phyloP scores from a whole-genome alignment of 169 alveolate species.

The Plasmodium relictum region DNA sequence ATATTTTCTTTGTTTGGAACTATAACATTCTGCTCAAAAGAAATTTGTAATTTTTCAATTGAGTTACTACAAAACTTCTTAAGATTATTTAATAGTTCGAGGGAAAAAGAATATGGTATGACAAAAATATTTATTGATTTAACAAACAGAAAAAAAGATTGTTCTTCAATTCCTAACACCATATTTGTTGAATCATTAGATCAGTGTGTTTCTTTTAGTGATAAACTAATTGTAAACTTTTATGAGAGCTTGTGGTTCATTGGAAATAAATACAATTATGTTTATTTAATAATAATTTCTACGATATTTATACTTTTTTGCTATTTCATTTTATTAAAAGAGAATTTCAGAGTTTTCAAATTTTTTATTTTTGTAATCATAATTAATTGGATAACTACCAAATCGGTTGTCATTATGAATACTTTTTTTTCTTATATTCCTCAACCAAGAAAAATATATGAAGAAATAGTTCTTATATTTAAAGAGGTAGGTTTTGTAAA shows the following conservation, averaged over 20 bases:
- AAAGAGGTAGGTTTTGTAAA: constrained; percentile 50
- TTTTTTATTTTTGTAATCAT: constrained; percentile 71
- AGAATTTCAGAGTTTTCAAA: constrained; percentile 51
- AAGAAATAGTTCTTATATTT: constrained; percentile 34
- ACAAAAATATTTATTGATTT: constrained; percentile 64
- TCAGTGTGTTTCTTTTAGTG: constrained; percentile 35
- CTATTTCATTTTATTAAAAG: constrained; percentile 38
- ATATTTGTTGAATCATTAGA: constrained; percentile 28
- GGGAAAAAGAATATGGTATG: constrained; percentile 40
- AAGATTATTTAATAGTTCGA: constrained; percentile 10
- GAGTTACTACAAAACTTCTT: constrained; percentile 58
- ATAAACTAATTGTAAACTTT: constrained; percentile 36
- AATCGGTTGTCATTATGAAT: constrained; percentile 64
- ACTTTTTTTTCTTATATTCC: constrained; percentile 57
- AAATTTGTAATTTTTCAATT: constrained; percentile 56
- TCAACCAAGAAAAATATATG: constrained; percentile 35
- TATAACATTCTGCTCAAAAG: constrained; percentile 70
- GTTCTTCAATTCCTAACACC: constrained; percentile 17
- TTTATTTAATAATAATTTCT: constrained; percentile 39
- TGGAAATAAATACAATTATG: constrained; percentile 48
- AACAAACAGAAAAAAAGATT: constrained; percentile 1
- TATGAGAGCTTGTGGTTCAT: constrained; percentile 73
- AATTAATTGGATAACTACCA: constrained; percentile 65
- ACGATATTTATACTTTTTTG: constrained; percentile 43
- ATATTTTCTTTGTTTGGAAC: constrained; percentile 69